Evolutionary conservation across 129 eudicot species (phyloP), one percentile per base, ranked within the genome.

Genomic region (Helichrysum umbraculigerum): DNA sequence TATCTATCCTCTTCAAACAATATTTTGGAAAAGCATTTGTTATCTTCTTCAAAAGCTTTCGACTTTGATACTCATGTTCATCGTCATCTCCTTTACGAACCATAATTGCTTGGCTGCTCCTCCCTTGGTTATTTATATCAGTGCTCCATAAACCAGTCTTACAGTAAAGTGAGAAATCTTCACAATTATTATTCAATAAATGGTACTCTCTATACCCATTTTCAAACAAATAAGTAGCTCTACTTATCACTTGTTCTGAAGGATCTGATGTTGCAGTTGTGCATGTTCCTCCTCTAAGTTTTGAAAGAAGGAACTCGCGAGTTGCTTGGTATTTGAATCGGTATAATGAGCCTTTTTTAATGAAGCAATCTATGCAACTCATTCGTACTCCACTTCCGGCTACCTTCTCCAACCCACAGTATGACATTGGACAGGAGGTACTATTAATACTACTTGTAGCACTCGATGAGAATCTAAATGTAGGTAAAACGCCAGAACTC

Each of bases 301-400:
- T 72, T 5, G 35, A 11, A 33, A 19, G 12, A 57, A 72, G 67
- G 10, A 72, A 72, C 2, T 6, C 0, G 3, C 1, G 34, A 20
- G 33, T 72, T 72, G 56, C 76, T 72, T 72, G 22, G 7, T 64
- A 64, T 75, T 20, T 75, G 47, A 29, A 29, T 47, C 51, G 72
- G 62, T 75, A 63, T 19, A 75, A 15, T 8, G 3, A 44, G 21
- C 35, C 79, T 4, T 75, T 6, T 64, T 75, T 47, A 11, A 19
- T 3, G 22, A 44, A 75, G 51, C 79, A 75, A 42, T 47, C 64
- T 41, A 75, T 32, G 72, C 79, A 75, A 75, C 22, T 42, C 71
- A 64, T 4, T 47, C 21, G 19, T 6, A 64, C 79, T 47, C 72
- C 63, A 64, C 64, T 64, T 30, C 35, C 64, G 2, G 64, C 44